A percentile compares a stretch with the other conserved stretches of the same genome.
Conservation (phyloP, 768 basidiomycete species). For the Trametes gibbosa region DNA sequence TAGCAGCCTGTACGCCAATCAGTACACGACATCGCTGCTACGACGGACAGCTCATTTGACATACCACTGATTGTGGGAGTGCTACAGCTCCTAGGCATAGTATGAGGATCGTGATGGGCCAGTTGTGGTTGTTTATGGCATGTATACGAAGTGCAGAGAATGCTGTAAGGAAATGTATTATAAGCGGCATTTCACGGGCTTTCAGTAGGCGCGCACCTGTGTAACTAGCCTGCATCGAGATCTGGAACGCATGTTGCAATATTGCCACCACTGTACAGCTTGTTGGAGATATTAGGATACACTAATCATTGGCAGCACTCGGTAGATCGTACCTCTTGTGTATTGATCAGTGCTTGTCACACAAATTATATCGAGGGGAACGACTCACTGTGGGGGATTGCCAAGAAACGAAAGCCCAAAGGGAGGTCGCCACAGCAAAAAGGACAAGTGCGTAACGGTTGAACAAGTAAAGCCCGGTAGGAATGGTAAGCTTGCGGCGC, state of each 20-base stretch:
- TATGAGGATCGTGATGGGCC: conserved; percentile 5
- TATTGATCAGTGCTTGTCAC: neutral
- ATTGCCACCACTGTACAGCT: neutral
- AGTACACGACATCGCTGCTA: neutral
- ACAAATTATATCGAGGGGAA: neutral
- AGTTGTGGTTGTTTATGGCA: conserved; percentile 3
- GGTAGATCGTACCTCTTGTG: neutral
- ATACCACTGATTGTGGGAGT: conserved; percentile 1
- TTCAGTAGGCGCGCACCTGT: neutral
- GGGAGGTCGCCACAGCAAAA: neutral
- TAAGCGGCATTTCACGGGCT: neutral
- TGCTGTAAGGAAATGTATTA: neutral
- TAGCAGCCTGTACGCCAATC: neutral
- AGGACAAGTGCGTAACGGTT: conserved; percentile 12
- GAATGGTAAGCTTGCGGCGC: conserved; percentile 9
- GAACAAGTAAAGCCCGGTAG: conserved; percentile 8
- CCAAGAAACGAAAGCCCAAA: conserved; percentile 5
- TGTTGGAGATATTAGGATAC: no score
- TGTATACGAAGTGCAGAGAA: conserved; percentile 12
- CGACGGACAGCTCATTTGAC: neutral
- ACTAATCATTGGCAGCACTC: no score
- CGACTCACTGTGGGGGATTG: neutral
- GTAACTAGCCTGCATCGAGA: neutral
- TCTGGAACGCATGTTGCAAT: neutral
- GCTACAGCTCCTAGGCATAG: neutral